These are phyloP conservation scores for Leccinum obscurum DNA, from an alignment of 768 basidiomycete species.

Conservation along the genomic window DNA sequence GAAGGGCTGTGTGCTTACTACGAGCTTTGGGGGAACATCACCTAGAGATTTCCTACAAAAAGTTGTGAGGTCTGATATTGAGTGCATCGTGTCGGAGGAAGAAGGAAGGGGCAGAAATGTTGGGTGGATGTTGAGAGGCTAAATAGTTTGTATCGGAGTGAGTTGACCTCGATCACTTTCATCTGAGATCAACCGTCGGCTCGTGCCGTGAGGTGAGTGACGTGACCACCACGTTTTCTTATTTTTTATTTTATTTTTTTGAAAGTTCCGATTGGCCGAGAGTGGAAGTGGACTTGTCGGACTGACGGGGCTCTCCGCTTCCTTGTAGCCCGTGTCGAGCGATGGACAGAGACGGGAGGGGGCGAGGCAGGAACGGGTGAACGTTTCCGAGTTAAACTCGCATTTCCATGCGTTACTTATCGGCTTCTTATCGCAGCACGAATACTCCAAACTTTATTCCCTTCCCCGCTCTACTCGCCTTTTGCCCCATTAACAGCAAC, in stretches of 20 bases:
- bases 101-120: constrained; percentile 8
- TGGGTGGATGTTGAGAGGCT: constrained; percentile 16
- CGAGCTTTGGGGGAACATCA: constrained; percentile 85
- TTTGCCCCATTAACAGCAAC: constrained; percentile 10
- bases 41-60: constrained; percentile 81
- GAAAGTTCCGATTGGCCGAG: constrained; percentile 1
- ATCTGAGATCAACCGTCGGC: constrained; percentile 34
- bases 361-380: constrained; percentile 3
- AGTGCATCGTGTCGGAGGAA: constrained; percentile 50
- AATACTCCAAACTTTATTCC: constrained; percentile 20
- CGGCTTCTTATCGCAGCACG: constrained; percentile 27
- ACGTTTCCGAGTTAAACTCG: not conserved
- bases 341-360: not conserved
- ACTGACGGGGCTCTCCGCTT: too few relatives aligned
- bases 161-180: constrained; percentile 11
- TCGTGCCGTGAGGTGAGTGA: constrained; percentile 16
- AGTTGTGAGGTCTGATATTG: constrained; percentile 88
- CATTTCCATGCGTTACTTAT: constrained; percentile 10
- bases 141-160: constrained; percentile 10
- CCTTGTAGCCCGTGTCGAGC: not conserved
- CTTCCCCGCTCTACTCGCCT: constrained; percentile 28
- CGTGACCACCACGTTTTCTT: constrained; percentile 24
- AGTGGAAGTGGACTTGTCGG: not conserved
- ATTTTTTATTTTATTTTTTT: too few relatives aligned
- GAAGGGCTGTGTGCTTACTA: constrained; percentile 49